Evolutionary conservation across 495 filamentous ascomycete genomes (phyloP).

Genomic region (Tuber brumale): DNA sequence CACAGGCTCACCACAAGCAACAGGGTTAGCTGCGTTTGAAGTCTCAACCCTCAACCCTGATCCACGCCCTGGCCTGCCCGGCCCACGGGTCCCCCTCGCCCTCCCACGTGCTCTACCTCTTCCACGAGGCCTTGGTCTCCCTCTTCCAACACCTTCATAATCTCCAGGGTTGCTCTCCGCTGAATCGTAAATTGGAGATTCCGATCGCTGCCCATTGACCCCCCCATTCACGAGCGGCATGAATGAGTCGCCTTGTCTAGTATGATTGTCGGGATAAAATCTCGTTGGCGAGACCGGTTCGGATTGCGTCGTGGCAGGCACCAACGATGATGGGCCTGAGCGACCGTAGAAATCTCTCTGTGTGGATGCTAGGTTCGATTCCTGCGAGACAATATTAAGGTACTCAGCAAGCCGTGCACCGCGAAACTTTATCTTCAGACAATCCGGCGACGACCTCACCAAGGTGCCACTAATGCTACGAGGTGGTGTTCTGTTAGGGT

Average conservation of each 20-base stretch:
- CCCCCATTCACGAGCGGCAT: constrained; percentile 19
- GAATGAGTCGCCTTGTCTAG: constrained; percentile 23
- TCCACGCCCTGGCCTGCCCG: constrained; percentile 50
- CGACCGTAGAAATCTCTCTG: not conserved
- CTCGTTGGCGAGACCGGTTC: constrained; percentile 32
- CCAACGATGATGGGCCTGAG: constrained; percentile 8
- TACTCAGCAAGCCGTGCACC: constrained; percentile 3
- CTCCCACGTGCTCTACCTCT: constrained; percentile 54
- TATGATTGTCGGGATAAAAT: constrained; percentile 28
- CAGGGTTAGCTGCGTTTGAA: constrained; percentile 18
- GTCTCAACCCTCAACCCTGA: constrained; percentile 35
- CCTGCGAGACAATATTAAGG: constrained; percentile 6
- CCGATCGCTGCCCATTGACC: constrained; percentile 12
- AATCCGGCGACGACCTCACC: not conserved
- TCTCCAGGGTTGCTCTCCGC: constrained; percentile 31
- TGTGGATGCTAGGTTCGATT: not conserved
- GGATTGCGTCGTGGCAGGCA: constrained; percentile 26
- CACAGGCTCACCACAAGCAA: not conserved
- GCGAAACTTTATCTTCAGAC: not conserved
- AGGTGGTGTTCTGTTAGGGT: constrained; percentile 5
- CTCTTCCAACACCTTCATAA: constrained; percentile 52
- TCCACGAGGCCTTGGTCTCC: constrained; percentile 54
- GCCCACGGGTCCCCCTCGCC: constrained; percentile 52
- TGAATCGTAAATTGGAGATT: constrained; percentile 48
- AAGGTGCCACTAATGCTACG: not conserved